Evolutionary conservation across 2,329 filamentous ascomycete genomes (phyloP), one percentile per base, ranked within the genome.

Genomic region (Neoarthrinium moseri): DNA sequence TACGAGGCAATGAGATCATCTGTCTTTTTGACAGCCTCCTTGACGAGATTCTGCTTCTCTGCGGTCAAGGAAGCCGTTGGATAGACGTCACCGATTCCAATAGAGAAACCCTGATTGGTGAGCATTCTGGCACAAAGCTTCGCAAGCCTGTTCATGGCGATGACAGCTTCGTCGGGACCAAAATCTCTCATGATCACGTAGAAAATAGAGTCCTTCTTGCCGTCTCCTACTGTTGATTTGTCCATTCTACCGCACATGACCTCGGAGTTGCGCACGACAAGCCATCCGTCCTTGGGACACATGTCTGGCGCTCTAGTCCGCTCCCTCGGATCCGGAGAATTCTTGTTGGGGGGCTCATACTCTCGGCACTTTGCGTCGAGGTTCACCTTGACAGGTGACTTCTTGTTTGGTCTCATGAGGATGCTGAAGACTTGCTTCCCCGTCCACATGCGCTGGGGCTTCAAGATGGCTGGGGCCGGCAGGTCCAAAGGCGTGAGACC

Each of bases 161-260:
- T 81, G 1, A 92, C 91, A 6, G 94, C 91, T 46, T 89, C 85
- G 45, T 95, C 87, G 2, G 91, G 89, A 1, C 94, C 94, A 58
- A 88, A 99, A 71, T 99, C 94, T 73, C 94, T 82, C 56, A 97
- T 81, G 62, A 99, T 92, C 46, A 97, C 87, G 61, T 96, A 99
- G 62, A 97, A 99, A 17, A 99, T 85, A 0, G 91, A 96, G 64
- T 96, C 92, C 63, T 99, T 99, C 74, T 97, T 97, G 57, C 94
- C 94, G 5, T 89, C 84, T 56, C 94, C 94, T n/a, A 99, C 89
- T 0, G 91, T 97, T 1, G 89, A 88, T 69, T 99, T 99, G 73
- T 99, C 94, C 91, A 97, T 96, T 49, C 86, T 81, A 50, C 94
- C 94, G 61, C 92, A 97, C 89, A 99, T 95, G 51, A 97, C 84